Percentiles rank a stretch among this genome's conserved stretches.
These are phyloP conservation scores for Wickerhamiella azyma DNA, from an alignment of 805 yeast species.

Conservation along the genomic window DNA sequence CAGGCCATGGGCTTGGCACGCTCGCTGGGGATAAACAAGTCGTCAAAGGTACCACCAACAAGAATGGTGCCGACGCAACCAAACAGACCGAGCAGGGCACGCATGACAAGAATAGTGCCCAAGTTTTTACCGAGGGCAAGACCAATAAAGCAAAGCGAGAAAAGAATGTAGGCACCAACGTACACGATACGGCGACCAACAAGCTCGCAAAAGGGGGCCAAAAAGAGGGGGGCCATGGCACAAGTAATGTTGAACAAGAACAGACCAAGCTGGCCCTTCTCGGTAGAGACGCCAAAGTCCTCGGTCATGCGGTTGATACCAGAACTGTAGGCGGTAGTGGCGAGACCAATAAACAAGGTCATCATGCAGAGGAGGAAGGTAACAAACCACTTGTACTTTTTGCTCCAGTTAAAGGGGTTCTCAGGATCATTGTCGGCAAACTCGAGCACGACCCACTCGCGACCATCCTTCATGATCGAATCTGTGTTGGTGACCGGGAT, in stretches of 20 bases:
- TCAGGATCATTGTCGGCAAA: constrained; percentile 84
- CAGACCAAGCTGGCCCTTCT: constrained; percentile 45
- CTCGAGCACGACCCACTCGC: constrained; percentile 32
- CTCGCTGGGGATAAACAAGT: constrained; percentile 45
- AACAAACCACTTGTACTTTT: constrained; percentile 28
- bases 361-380: constrained; percentile 55
- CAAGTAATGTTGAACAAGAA: constrained; percentile 47
- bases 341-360: constrained; percentile 85
- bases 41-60: constrained; percentile 68
- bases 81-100: constrained; percentile 57
- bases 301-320: constrained; percentile 58
- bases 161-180: constrained; percentile 33
- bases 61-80: constrained; percentile 65
- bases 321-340: constrained; percentile 83
- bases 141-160: constrained; percentile 30
- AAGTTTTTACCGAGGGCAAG: constrained; percentile 44
- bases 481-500: constrained; percentile 17
- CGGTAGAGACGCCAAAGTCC: constrained; percentile 50
- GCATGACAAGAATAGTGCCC: constrained; percentile 48
- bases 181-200: constrained; percentile 44
- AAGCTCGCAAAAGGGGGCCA: constrained; percentile 49
- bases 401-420: constrained; percentile 80
- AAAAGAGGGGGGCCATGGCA: constrained; percentile 47
- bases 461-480: constrained; percentile 15
- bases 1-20: constrained; percentile 60